phyloP scores from a whole-genome alignment of 768 basidiomycete genomes.

The Russula sp. region DNA sequence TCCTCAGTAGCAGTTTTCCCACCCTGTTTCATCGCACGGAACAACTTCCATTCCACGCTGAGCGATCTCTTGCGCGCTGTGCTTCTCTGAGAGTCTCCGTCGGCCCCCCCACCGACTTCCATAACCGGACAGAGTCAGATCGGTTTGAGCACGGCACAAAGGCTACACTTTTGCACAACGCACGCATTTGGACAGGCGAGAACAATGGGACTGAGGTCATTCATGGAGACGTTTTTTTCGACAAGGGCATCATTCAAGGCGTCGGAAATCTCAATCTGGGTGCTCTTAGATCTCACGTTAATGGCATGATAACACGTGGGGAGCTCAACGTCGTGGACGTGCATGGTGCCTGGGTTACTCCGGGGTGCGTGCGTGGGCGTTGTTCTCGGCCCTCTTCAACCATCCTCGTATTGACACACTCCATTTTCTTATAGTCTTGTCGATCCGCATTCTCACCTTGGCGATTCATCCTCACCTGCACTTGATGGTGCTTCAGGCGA shows the following conservation, averaged over 20 bases:
- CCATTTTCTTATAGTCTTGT: conserved; percentile 37
- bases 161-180: conserved; percentile 66
- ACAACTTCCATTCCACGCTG: conserved; percentile 18
- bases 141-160: conserved; percentile 62
- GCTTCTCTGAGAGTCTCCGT: conserved; percentile 41
- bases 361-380: conserved; percentile 44
- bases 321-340: conserved; percentile 53
- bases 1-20: conserved; percentile 9
- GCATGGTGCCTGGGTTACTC: conserved; percentile 72
- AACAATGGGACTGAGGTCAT: conserved; percentile 66
- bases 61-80: conserved; percentile 37
- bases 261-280: conserved; percentile 46
- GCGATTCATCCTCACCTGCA: conserved; percentile 36
- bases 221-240: conserved; percentile 63
- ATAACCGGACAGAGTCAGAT: conserved; percentile 54
- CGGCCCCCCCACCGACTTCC: conserved; percentile 48
- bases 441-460: conserved; percentile 51
- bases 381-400: neutral
- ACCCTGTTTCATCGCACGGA: conserved; percentile 6
- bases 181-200: conserved; percentile 79
- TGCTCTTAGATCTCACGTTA: conserved; percentile 27
- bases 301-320: conserved; percentile 22
- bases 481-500: conserved; percentile 40
- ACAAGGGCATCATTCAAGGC: conserved; percentile 62
- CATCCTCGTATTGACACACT: neutral